Percentiles rank a stretch among this genome's conserved stretches.
These are phyloP conservation scores for Fusarium sp. DNA, from an alignment of 2,329 filamentous ascomycete species.

Conservation along the genomic window DNA sequence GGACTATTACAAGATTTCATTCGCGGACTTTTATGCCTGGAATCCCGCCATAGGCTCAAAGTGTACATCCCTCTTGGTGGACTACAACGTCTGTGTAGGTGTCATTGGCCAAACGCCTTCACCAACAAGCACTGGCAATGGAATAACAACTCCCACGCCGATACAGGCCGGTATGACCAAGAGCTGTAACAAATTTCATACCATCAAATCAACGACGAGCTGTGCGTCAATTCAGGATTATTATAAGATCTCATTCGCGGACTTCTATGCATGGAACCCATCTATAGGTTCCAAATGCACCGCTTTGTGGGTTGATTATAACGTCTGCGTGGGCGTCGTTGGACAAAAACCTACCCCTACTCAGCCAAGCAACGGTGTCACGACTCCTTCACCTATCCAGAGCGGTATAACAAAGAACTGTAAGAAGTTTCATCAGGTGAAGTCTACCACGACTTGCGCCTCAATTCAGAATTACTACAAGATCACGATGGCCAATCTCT, in stretches of 20 bases:
- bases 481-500: conserved; percentile 3
- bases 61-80: not conserved
- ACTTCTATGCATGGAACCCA: conserved; percentile 14
- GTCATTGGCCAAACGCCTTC: not conserved
- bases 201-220: not conserved
- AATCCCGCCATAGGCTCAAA: conserved; percentile 2
- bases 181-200: not conserved
- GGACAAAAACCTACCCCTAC: not conserved
- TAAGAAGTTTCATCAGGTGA: not conserved
- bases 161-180: not conserved
- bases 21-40: not conserved
- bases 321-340: not conserved
- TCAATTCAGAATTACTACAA: conserved; percentile 1
- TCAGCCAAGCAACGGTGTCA: not conserved
- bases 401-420: not conserved
- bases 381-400: not conserved
- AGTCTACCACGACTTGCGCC: not conserved
- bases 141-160: not conserved
- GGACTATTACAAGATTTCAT: conserved; percentile 8
- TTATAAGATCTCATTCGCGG: not conserved
- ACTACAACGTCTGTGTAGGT: not conserved
- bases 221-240: not conserved
- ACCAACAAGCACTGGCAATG: not conserved
- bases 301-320: not conserved
- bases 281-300: not conserved